Evolutionary conservation across 768 basidiomycete genomes (phyloP).

Genomic region (Trametes cinnabarina): DNA sequence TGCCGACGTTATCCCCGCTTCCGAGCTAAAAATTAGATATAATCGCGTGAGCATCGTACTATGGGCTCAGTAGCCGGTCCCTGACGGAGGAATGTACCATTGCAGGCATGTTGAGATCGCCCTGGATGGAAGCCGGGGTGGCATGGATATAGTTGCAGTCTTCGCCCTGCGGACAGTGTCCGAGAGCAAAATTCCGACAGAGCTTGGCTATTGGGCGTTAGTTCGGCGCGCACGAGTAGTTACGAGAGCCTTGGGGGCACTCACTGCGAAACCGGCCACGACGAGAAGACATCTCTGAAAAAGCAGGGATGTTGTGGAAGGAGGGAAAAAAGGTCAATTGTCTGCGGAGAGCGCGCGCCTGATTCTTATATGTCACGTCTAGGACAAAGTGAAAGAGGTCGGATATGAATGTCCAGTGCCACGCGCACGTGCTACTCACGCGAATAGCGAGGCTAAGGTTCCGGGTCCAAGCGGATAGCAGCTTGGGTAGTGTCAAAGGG

Average conservation of each 20-base stretch:
- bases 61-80: not conserved
- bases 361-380: slow-evolving; percentile 22
- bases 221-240: not conserved
- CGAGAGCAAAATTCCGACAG: slow-evolving; percentile 37
- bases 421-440: slow-evolving; percentile 25
- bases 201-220: slow-evolving; percentile 31
- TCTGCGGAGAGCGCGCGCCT: slow-evolving; percentile 15
- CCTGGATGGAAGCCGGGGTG: slow-evolving; percentile 13
- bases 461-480: slow-evolving; percentile 7
- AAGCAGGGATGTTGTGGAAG: slow-evolving; percentile 4
- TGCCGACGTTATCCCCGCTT: not conserved
- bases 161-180: slow-evolving; percentile 37
- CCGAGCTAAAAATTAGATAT: slow-evolving; percentile 2
- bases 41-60: slow-evolving; percentile 4
- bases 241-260: not conserved
- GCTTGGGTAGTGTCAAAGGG: slow-evolving; percentile 13
- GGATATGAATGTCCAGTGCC: slow-evolving; percentile 18
- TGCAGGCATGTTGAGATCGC: not conserved
- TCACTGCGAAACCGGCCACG: slow-evolving; percentile 18
- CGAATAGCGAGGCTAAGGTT: slow-evolving; percentile 23
- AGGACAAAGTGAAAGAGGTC: slow-evolving; percentile 22
- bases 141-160: slow-evolving; percentile 41
- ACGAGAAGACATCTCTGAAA: slow-evolving; percentile 10
- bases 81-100: slow-evolving; percentile 9
- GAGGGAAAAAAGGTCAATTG: slow-evolving; percentile 14